Evolutionary conservation across 148 eudicot genomes (phyloP).

Genomic region (Rhododendron ovatum): DNA sequence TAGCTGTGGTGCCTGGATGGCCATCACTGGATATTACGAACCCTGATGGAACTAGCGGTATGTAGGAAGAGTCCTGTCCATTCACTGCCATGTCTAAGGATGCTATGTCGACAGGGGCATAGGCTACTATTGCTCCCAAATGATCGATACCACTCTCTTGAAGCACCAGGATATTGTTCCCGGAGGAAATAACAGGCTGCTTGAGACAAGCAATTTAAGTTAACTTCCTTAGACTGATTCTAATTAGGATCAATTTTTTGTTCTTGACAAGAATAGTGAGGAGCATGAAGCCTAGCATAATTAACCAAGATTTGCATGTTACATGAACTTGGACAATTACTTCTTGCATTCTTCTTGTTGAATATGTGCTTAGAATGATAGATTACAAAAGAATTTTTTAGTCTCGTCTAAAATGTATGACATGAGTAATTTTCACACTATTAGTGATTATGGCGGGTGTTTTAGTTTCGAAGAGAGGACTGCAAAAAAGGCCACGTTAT

Average conservation of each 20-base stretch:
- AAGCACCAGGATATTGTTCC: constrained; percentile 25
- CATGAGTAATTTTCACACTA: not conserved
- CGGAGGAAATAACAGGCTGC: constrained; percentile 31
- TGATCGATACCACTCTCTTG: constrained; percentile 38
- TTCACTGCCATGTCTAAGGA: constrained; percentile 7
- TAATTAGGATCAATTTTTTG: not conserved
- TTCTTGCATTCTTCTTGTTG: not conserved
- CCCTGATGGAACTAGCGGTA: constrained; percentile 49
- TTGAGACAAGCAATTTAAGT: not conserved
- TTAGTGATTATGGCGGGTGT: not conserved
- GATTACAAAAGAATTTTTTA: not conserved
- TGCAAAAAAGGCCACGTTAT: not conserved
- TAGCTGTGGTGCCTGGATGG: constrained; percentile 6
- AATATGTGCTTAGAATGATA: not conserved
- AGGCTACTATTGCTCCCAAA: constrained; percentile 31
- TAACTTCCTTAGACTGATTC: not conserved
- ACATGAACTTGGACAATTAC: not conserved
- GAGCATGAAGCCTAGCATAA: not conserved
- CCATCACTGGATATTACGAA: constrained; percentile 33
- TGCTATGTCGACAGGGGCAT: constrained; percentile 31
- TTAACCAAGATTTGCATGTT: not conserved
- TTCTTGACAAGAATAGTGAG: not conserved
- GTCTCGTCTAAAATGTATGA: not conserved
- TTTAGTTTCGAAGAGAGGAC: not conserved
- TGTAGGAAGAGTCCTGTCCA: constrained; percentile 20